Evolutionary conservation across 305 asterid species (phyloP).

Genomic region (Ilex paraguariensis): DNA sequence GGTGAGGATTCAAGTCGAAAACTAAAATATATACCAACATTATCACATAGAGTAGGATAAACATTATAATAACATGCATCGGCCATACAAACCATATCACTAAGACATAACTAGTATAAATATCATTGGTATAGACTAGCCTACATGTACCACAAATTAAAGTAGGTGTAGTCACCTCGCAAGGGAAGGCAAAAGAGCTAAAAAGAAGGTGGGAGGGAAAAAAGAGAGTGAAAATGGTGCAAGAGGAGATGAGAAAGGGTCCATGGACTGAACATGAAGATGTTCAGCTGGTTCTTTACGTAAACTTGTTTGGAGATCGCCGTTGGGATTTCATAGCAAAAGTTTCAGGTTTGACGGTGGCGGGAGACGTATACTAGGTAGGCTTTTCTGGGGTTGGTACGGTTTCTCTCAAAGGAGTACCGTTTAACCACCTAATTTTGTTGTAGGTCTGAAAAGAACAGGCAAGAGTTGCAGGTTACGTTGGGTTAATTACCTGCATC

Average conservation of each 20-base stretch:
- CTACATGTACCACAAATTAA: constrained; percentile 9
- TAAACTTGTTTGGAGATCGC: constrained; percentile 86
- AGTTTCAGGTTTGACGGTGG: constrained; percentile 99
- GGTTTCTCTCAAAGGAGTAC: constrained; percentile 8
- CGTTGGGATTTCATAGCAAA: constrained; percentile 98
- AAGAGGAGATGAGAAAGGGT: constrained; percentile 54
- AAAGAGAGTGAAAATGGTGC: background rate
- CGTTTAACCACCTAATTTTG: background rate
- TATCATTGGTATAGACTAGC: constrained; percentile 10
- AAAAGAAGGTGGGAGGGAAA: background rate
- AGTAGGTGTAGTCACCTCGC: background rate
- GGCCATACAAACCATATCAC: background rate
- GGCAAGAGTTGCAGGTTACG: constrained; percentile 97
- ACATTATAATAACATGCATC: background rate
- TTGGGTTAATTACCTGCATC: constrained; percentile 93
- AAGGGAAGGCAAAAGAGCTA: too few species aligned
- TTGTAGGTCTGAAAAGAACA: constrained; percentile 73
- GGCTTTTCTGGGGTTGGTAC: constrained; percentile 67
- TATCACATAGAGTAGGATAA: too few species aligned
- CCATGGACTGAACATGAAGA: constrained; percentile 98
- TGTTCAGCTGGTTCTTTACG: constrained; percentile 60
- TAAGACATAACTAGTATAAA: constrained; percentile 18
- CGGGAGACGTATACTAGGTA: constrained; percentile 81
- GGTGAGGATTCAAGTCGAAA: constrained; percentile 19
- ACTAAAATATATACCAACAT: background rate